Evolutionary conservation across 2,329 filamentous ascomycete species (phyloP), one percentile per base, ranked within the genome.

Genomic region (Ambrosiella xylebori): DNA sequence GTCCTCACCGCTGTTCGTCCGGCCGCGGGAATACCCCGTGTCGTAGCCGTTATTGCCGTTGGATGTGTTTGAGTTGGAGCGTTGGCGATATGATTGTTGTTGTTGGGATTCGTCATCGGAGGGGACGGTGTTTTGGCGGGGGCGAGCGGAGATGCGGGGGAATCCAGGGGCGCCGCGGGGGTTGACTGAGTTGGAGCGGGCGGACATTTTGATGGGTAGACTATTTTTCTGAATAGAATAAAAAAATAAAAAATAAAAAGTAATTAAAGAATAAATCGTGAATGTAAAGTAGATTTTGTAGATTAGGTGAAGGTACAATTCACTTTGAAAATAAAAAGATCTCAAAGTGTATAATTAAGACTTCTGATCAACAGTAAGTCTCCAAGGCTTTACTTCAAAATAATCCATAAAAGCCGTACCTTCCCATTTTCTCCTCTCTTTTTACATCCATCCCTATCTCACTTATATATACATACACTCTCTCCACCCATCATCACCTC

Each of bases 101-200:
- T n/a, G 27, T 15, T 38, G 41, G 41, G 45, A 49, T 36, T 49
- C 55, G 17, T 45, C 41, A 15, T 57, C 55, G 12, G 55, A 37
- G 17, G 44, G 36, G 44, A 8, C 13, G 12, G 27, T n/a, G 12
- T 19, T 19, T 54, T 54, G 51, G 51, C 36, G 35, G 7, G 27
- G 55, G 1, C 56, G 56, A 8, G 56, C 37, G 6, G 56, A 44
- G 38, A 54, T 27, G 11, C 56, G 56, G 19, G 56, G 56, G 50
- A 58, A 58, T 7, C 45, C 56, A 17, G 47, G 47, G 11, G 47
- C 56, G 7, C 56, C 56, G 6, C 56, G 49, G 15, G 56, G 56
- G 39, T 58, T 58, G 15, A 58, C 56, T 5, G 56, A 58, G 49
- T 58, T 58, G 12, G 56, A 41, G 13, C 56, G 39, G 56, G 38